Percentiles rank a stretch among this genome's conserved stretches.
phyloP scores from a whole-genome alignment of 2,329 filamentous ascomycete species.

The Dendryphion nanum region DNA sequence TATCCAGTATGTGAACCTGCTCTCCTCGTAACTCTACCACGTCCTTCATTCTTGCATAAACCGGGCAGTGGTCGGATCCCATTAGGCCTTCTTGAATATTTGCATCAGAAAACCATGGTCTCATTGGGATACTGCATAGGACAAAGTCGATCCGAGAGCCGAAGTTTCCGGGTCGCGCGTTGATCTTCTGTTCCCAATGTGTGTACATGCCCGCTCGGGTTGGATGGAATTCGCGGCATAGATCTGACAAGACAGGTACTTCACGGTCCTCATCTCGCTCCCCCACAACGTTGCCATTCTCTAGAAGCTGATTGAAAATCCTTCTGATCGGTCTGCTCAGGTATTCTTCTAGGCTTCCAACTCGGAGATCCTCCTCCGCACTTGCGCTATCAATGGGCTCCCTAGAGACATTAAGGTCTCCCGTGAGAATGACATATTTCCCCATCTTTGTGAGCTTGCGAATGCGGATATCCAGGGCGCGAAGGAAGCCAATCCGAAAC shows the following conservation, averaged over 20 bases:
- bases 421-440: slow-evolving; percentile 81
- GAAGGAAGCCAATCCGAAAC: slow-evolving; percentile 78
- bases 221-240: slow-evolving; percentile 79
- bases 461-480: slow-evolving; percentile 76
- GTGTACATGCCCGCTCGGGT: slow-evolving; percentile 88
- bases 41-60: slow-evolving; percentile 74
- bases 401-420: slow-evolving; percentile 80
- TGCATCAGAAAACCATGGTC: slow-evolving; percentile 73
- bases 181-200: slow-evolving; percentile 93
- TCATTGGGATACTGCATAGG: slow-evolving; percentile 76
- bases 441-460: slow-evolving; percentile 78
- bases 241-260: slow-evolving; percentile 73
- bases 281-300: slow-evolving; percentile 67
- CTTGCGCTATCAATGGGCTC: slow-evolving; percentile 74
- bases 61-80: slow-evolving; percentile 95
- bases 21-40: slow-evolving; percentile 53
- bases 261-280: slow-evolving; percentile 68
- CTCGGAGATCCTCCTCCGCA: slow-evolving; percentile 67
- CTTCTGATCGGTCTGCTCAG: slow-evolving; percentile 69
- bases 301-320: slow-evolving; percentile 82
- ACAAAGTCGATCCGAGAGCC: slow-evolving; percentile 94
- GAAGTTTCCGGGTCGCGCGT: slow-evolving; percentile 92
- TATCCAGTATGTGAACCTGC: slow-evolving; percentile 60
- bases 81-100: slow-evolving; percentile 92
- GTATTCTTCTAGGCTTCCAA: slow-evolving; percentile 70